These are phyloP conservation scores for Cadophora luteo-olivacea DNA, from an alignment of 2,329 filamentous ascomycete species.

Conservation along the genomic window DNA sequence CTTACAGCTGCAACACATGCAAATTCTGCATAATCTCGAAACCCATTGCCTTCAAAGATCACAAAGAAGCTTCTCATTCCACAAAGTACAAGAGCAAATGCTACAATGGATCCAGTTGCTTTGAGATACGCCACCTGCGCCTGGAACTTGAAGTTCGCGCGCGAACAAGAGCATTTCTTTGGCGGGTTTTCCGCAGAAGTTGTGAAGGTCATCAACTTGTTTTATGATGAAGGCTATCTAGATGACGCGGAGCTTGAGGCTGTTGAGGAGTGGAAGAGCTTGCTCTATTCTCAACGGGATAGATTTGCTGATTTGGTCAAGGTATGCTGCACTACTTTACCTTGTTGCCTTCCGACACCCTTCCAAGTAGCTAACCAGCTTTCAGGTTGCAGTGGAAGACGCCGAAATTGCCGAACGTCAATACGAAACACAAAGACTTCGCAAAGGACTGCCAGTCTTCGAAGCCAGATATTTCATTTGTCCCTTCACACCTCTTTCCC, in stretches of 20 bases:
- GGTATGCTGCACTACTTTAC: too few species aligned
- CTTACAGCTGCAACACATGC: not conserved
- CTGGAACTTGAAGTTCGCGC: not conserved
- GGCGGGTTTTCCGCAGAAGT: not conserved
- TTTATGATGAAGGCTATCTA: not conserved
- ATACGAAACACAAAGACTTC: not conserved
- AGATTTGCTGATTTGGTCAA: too few species aligned
- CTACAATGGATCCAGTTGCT: not conserved
- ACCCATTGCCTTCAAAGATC: not conserved
- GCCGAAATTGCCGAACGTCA: not conserved
- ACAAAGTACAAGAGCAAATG: not conserved
- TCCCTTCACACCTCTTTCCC: not conserved
- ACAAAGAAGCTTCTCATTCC: not conserved
- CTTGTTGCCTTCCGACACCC: too few species aligned
- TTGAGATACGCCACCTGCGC: not conserved
- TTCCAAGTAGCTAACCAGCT: too few species aligned
- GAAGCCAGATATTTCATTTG: not conserved
- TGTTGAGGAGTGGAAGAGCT: not conserved
- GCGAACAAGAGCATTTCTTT: not conserved
- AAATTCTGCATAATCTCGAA: not conserved
- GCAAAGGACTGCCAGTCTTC: not conserved
- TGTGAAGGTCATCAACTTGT: not conserved
- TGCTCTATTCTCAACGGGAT: not conserved
- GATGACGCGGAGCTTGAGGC: not conserved
- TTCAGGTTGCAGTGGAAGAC: not conserved